Evolutionary conservation across 208 protist genomes (phyloP), one percentile per base, ranked within the genome.

Genomic region (Acanthamoeba lenticulata): DNA sequence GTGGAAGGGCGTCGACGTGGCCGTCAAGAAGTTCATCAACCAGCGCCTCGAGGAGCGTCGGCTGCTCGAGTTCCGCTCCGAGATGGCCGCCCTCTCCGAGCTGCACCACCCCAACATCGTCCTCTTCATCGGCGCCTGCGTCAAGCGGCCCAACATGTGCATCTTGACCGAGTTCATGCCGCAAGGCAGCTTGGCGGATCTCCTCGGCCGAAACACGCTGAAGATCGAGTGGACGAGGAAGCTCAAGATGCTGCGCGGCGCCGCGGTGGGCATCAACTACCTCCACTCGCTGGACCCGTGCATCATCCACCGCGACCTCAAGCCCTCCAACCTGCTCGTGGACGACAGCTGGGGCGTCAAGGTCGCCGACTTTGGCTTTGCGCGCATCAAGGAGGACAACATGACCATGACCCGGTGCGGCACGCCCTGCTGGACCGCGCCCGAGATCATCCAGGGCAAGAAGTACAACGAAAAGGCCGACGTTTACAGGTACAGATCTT

Each of bases 391-490:
- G 55, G 88, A 81, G 44, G 72, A 65, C 21, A 34, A 72, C 21
- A 38, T 32, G 15, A 95, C 95, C 19, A 94, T 96, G 95, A 96
- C 95, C 13, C 85, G 83, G 9, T 96, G 95, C 83, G 95, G 95
- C 13, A 96, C 95, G 67, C 95, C 95, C 38, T 89, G 77, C 60
- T 96, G 95, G 95, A 95, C 94, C 1, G 86, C 95, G 7, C 95
- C 95, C 7, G 95, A 96, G 45, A 52, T 96, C 1, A 40, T 96
- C 24, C 17, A 67, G 34, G 89, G 65, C 47, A 42, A 96, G 44
- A 42, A 83, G 69, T 96, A 96, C 45, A 91, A 60, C 2, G 88
- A 96, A 32, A 96, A 94, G 34, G 95, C 94, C 6, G 95, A 96
- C 74, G 86, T 96, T 24, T 96, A 96, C 65, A 93, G 72, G 49